Conservation (phyloP, 805 yeast genomes). For the Wickerhamomyces canadensis region DNA sequence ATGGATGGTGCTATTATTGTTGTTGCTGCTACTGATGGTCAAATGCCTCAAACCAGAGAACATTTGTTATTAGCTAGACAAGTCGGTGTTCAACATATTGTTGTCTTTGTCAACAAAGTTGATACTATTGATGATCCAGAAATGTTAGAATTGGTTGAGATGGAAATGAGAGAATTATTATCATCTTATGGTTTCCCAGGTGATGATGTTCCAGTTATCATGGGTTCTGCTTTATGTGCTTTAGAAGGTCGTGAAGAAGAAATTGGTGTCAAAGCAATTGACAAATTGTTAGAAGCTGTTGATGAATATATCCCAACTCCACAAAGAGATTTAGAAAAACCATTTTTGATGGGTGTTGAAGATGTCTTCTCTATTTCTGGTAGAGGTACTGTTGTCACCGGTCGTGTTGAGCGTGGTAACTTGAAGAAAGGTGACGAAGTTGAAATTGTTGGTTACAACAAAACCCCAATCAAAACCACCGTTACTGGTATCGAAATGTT, state of each 20-base stretch:
- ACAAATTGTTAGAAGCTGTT: slow-evolving; percentile 82
- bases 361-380: slow-evolving; percentile 97
- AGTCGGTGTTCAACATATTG: slow-evolving; percentile 97
- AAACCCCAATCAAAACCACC: slow-evolving; percentile 82
- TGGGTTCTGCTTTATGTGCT: slow-evolving; percentile 99
- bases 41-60: slow-evolving; percentile 99
- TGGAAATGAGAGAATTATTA: slow-evolving; percentile 99
- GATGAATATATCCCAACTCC: slow-evolving; percentile 97
- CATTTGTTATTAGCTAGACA: slow-evolving; percentile 97
- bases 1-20: slow-evolving; percentile 99
- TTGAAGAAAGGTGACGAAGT: slow-evolving; percentile 98
- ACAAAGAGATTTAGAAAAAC: slow-evolving; percentile 88
- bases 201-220: slow-evolving; percentile 93
- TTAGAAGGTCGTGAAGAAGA: slow-evolving; percentile 84
- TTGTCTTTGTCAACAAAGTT: slow-evolving; percentile 96
- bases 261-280: slow-evolving; percentile 83
- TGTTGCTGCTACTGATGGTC: slow-evolving; percentile 98
- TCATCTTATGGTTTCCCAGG: slow-evolving; percentile 93
- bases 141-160: slow-evolving; percentile 98
- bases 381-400: slow-evolving; percentile 99
- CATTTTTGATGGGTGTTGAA: slow-evolving; percentile 96
- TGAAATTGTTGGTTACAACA: slow-evolving; percentile 91
- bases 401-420: slow-evolving; percentile 98
- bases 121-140: slow-evolving; percentile 98
- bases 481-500: slow-evolving; percentile 99